Percentiles rank a stretch among this genome's conserved stretches.
phyloP scores from a whole-genome alignment of 257 asterid species.

The Fraxinus americana region DNA sequence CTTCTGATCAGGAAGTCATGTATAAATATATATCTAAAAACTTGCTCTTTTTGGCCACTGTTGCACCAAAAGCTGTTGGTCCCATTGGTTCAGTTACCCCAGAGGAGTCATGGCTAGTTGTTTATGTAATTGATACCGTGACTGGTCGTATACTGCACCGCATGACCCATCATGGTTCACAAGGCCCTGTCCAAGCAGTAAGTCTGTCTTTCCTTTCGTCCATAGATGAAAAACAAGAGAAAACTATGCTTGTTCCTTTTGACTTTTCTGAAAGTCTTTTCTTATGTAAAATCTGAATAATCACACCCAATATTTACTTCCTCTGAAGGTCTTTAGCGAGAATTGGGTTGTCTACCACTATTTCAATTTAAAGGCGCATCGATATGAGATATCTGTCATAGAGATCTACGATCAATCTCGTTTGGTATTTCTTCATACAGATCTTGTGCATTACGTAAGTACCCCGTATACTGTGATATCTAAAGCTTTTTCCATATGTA shows the following conservation, averaged over 20 bases:
- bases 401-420: conserved; percentile 98
- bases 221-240: not conserved
- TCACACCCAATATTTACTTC: conserved; percentile 7
- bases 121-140: conserved; percentile 82
- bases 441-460: conserved; percentile 17
- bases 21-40: conserved; percentile 89
- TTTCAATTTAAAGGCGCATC: conserved; percentile 94
- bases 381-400: conserved; percentile 96
- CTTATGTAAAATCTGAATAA: conserved; percentile 18
- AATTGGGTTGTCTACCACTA: conserved; percentile 98
- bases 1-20: conserved; percentile 90
- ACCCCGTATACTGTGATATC: conserved; percentile 10
- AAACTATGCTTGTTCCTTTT: not conserved
- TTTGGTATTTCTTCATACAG: conserved; percentile 59
- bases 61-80: conserved; percentile 82
- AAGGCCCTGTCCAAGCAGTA: conserved; percentile 94
- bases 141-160: conserved; percentile 92
- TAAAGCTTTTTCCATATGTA: conserved; percentile 40
- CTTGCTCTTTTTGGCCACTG: conserved; percentile 82
- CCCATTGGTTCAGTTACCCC: conserved; percentile 87
- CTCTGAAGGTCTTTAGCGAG: conserved; percentile 84
- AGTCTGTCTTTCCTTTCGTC: conserved; percentile 37
- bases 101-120: conserved; percentile 80
- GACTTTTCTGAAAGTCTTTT: not conserved
- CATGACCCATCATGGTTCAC: conserved; percentile 91